These are phyloP conservation scores for Colletotrichum lentis DNA, from an alignment of 2,329 filamentous ascomycete genomes.

Conservation along the genomic window DNA sequence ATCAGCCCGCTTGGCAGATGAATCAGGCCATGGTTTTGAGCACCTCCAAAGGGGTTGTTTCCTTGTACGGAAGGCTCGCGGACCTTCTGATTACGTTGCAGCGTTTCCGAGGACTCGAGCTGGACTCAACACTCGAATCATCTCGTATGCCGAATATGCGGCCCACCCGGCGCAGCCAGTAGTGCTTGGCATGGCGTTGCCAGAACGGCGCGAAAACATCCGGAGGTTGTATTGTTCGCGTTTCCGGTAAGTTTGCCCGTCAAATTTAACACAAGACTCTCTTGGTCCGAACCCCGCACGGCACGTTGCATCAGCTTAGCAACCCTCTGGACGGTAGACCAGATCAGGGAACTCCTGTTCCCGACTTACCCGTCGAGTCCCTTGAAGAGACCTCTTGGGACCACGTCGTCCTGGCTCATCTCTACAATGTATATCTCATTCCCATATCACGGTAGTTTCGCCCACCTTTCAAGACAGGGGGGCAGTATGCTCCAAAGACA, in stretches of 20 bases:
- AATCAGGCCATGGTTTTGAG: constrained; percentile 10
- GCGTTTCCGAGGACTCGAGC: not conserved
- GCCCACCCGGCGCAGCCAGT: constrained; percentile 18
- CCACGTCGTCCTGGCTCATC: not conserved
- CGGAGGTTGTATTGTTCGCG: not conserved
- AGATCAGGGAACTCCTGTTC: constrained; percentile 1
- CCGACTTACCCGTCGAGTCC: not conserved
- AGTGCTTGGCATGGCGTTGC: constrained; percentile 14
- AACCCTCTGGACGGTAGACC: not conserved
- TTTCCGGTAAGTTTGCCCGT: not conserved
- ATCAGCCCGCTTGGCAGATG: constrained; percentile 8
- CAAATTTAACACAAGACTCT: constrained; percentile 10
- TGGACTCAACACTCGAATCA: constrained; percentile 5
- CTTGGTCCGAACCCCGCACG: constrained; percentile 1
- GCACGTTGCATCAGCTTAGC: constrained; percentile 7
- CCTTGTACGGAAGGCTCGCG: not conserved
- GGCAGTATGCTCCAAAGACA: constrained; percentile 23
- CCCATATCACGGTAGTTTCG: not conserved
- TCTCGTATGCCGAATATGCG: constrained; percentile 18
- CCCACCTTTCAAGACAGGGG: not conserved
- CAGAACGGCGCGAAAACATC: constrained; percentile 13
- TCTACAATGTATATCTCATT: no score
- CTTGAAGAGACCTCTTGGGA: not conserved
- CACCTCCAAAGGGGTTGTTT: not conserved
- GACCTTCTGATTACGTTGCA: not conserved